Base-by-base conservation (phyloP, 495 filamentous ascomycete species). In the Daldinia childiae region DNA sequence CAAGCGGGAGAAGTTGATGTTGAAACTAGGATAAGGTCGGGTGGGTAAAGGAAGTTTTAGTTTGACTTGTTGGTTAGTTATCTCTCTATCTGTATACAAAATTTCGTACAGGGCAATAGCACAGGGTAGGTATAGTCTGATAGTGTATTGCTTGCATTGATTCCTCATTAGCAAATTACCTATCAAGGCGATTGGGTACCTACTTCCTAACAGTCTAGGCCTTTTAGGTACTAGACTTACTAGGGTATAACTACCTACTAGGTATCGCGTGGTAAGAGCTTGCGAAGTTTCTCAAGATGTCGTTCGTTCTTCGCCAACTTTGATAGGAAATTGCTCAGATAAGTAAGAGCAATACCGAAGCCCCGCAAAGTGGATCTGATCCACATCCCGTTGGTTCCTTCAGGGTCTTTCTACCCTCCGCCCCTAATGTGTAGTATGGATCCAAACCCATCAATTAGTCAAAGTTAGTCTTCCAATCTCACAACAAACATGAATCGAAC, bases 401-500 rank as follows among this genome's bases (percentile, higher is more conserved):
- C 50, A 48, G 43, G 55, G 55, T 58, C 32, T 21, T 19, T 57
- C 8, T 17, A 14, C 30, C 30, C 19, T 54, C 32, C 38, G 27
- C 29, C 32, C 29, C 32, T n/a, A 36, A 36, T 32, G 8, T 36
- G 26, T 19, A 57, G 54, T 9, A 57, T 60, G 24, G 57, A 60
- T 60, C 57, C 36, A 0, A 30, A 26, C 50, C 50, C 41, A 17
- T 61, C 30, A 26, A 32, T 61, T 48, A 48, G 43, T 48, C 43
- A 21, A 48, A 54, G 59, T 67, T 50, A 55, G 48, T 61, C 43
- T 54, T 60, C 57, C 24, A 60, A 26, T 60, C 30, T 29, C 57
- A 60, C 12, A 41, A 60, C n/a, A 30, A 66, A 27, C 39, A 69
- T 70, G 67, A 64, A 70, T 64, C 67, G 67, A 60, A 60, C 32